Conservation (phyloP, 2,329 filamentous ascomycete genomes). For the Neofusicoccum parvum region DNA sequence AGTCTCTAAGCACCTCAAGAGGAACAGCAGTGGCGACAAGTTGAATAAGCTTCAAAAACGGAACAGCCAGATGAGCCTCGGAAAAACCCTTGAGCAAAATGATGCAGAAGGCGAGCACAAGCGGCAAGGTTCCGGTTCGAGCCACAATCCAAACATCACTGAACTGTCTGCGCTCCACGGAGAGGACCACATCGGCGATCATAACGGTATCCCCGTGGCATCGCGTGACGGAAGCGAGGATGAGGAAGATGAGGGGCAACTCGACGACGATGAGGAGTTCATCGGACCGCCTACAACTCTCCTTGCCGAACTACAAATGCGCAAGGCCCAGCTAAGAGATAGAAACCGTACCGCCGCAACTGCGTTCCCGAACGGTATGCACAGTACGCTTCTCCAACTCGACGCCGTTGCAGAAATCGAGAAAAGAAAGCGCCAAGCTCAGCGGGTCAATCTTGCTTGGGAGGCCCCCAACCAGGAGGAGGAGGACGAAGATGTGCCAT, state of each 20-base stretch:
- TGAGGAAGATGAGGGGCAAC: constrained; percentile 45
- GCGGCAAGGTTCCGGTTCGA: constrained; percentile 4
- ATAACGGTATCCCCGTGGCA: background rate
- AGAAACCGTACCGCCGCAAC: constrained; percentile 71
- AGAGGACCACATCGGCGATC: background rate
- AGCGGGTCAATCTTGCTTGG: constrained; percentile 87
- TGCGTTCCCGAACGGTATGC: constrained; percentile 74
- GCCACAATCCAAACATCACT: constrained; percentile 8
- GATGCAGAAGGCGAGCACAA: background rate
- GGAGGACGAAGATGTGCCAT: constrained; percentile 76
- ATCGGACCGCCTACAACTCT: constrained; percentile 83
- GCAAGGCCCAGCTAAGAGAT: constrained; percentile 84
- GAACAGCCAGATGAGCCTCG: constrained; percentile 34
- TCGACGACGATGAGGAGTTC: constrained; percentile 42
- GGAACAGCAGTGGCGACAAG: constrained; percentile 38
- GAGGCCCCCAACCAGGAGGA: constrained; percentile 62
- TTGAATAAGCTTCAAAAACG: constrained; percentile 46
- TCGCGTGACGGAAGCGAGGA: constrained; percentile 31
- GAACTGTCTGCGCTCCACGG: constrained; percentile 25
- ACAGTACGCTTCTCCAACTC: constrained; percentile 85
- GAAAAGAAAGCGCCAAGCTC: constrained; percentile 70
- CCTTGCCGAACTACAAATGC: constrained; percentile 85
- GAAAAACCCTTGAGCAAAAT: background rate
- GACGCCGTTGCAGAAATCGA: constrained; percentile 89
- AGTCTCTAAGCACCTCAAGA: constrained; percentile 44